phyloP scores from a whole-genome alignment of 2,329 filamentous ascomycete genomes.

The Zasmidium citrigriseum region DNA sequence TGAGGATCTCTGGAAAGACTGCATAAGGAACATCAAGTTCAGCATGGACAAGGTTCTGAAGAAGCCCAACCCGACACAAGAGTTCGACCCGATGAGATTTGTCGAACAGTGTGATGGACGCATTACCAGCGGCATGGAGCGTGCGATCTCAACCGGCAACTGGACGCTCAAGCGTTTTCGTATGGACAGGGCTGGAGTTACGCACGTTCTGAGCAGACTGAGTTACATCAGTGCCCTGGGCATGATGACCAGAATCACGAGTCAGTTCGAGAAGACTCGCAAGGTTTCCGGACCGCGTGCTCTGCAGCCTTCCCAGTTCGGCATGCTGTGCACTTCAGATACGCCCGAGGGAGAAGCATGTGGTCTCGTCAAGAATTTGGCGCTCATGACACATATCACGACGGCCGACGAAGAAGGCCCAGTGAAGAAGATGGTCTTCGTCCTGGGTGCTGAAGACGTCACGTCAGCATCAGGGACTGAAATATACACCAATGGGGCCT shows the following conservation, averaged over 20 bases:
- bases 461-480: slow-evolving; percentile 79
- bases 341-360: slow-evolving; percentile 98
- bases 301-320: slow-evolving; percentile 94
- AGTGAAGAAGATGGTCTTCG: slow-evolving; percentile 81
- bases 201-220: slow-evolving; percentile 89
- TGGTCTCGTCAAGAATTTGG: slow-evolving; percentile 95
- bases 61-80: slow-evolving; percentile 84
- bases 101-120: slow-evolving; percentile 81
- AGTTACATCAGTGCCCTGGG: slow-evolving; percentile 96
- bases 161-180: slow-evolving; percentile 98
- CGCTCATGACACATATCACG: slow-evolving; percentile 98
- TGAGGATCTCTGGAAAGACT: slow-evolving; percentile 97
- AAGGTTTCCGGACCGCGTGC: slow-evolving; percentile 96
- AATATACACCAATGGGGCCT: slow-evolving; percentile 80
- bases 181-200: slow-evolving; percentile 97
- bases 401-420: slow-evolving; percentile 93
- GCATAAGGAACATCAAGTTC: slow-evolving; percentile 83
- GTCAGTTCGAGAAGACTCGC: slow-evolving; percentile 97
- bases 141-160: slow-evolving; percentile 95
- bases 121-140: slow-evolving; percentile 91
- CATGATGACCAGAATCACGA: slow-evolving; percentile 99
- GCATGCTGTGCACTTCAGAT: slow-evolving; percentile 96
- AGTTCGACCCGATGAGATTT: slow-evolving; percentile 83
- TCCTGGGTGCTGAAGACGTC: slow-evolving; percentile 81
- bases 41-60: slow-evolving; percentile 95